phyloP scores from a whole-genome alignment of 1,284 basidiomycete genomes.

The Kwoniella shivajii region DNA sequence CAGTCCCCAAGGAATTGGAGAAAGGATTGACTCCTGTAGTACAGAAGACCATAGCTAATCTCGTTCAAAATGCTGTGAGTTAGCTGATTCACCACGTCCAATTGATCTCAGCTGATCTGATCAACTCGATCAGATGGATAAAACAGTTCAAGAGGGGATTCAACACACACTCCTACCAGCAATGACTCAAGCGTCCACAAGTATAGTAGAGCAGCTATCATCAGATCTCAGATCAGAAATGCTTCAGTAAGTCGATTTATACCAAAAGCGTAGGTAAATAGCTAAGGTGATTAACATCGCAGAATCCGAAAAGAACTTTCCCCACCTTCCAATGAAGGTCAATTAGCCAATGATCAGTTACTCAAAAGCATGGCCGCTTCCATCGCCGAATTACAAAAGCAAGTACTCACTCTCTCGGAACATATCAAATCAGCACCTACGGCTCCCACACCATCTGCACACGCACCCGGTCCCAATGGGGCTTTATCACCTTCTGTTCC shows the following conservation, averaged over 20 bases:
- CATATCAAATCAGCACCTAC: conserved; percentile 18
- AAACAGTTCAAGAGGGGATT: conserved; percentile 30
- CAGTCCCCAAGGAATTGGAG: conserved; percentile 33
- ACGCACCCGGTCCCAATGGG: background rate
- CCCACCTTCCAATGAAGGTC: conserved; percentile 9
- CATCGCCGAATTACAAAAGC: conserved; percentile 33
- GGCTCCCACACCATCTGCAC: background rate
- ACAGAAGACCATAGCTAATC: conserved; percentile 26
- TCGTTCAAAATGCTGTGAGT: conserved; percentile 31
- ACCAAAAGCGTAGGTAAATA: background rate
- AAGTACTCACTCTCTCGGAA: conserved; percentile 29
- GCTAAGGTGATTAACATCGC: background rate
- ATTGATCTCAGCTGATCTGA: background rate
- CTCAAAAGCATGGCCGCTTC: conserved; percentile 25
- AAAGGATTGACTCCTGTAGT: conserved; percentile 25
- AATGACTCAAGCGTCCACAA: conserved; percentile 20
- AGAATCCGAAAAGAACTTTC: conserved; percentile 34
- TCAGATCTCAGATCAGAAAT: conserved; percentile 44
- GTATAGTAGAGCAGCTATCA: conserved; percentile 35
- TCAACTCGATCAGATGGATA: conserved; percentile 22
- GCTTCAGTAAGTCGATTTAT: conserved; percentile 31
- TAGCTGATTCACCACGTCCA: background rate
- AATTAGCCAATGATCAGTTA: conserved; percentile 8
- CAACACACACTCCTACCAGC: conserved; percentile 34
- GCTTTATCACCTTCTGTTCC: conserved; percentile 4